Percentiles rank a stretch among this genome's conserved stretches.
Evolutionary conservation across 768 basidiomycete species (phyloP).

Genomic region (Psilocybe subaeruginosa): DNA sequence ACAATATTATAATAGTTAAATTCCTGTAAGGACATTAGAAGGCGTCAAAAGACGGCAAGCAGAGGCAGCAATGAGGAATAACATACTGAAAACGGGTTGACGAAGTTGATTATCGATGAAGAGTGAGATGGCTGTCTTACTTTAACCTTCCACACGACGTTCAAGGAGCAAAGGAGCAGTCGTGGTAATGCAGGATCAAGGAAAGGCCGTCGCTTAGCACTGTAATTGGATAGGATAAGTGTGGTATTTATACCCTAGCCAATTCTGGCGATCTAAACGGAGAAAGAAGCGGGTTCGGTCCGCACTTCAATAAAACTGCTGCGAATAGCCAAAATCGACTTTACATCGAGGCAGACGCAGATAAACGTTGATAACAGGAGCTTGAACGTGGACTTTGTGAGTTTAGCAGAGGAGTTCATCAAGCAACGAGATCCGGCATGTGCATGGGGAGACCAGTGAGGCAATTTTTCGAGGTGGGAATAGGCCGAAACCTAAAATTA

Average conservation of each 20-base stretch:
- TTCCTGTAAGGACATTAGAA: neutral
- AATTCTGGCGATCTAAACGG: neutral
- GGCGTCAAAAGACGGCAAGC: neutral
- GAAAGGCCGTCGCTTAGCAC: neutral
- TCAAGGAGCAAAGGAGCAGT: neutral
- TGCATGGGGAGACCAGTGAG: too few species aligned
- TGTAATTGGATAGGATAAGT: neutral
- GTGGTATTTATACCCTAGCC: neutral
- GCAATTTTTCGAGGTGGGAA: too few species aligned
- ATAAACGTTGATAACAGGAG: neutral
- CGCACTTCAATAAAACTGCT: neutral
- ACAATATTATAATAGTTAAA: neutral
- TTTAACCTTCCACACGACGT: neutral
- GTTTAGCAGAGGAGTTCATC: too few species aligned
- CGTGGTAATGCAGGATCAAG: neutral
- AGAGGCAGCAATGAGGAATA: neutral
- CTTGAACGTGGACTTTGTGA: too few species aligned
- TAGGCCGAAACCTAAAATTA: too few species aligned
- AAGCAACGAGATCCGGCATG: too few species aligned
- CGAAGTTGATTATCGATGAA: neutral
- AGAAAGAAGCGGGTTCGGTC: neutral
- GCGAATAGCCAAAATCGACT: neutral
- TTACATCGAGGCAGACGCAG: neutral
- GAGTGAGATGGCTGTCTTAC: neutral
- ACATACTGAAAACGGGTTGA: neutral